Base-by-base conservation (phyloP, 139 green algal genomes). In the Trebouxia sp. region DNA sequence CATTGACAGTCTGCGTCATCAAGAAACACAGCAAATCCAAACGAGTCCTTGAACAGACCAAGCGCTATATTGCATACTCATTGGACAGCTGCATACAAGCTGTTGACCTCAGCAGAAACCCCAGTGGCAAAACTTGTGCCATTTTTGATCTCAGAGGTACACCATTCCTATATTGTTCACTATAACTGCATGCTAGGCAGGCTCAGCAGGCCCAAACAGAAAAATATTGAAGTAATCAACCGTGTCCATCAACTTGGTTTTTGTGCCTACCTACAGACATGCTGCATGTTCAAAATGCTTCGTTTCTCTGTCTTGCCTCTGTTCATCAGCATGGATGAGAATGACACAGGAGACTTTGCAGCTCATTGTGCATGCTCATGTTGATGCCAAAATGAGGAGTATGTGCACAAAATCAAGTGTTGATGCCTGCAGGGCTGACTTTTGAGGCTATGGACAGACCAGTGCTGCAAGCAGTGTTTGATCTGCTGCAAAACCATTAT, bases 61-160 rank as follows among this genome's bases (percentile, higher is more conserved):
- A 84, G 75, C 86, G 76, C 1, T 76, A 86, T 24, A 89, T 91
- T 26, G 67, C 39, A 1, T 89, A 85, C 32, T 80, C 77, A 12
- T 56, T 91, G 28, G 88, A 91, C 75, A 80, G 35, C 37, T 79
- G 83, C 26, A 77, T 77, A n/a, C 65, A 85, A 24, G 51, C 69
- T 30, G 69, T 72, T 35, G 88, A 90, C 47, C 8, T 50, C 24
- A 5, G 8, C 0, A 28, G 0, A 30, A 89, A 91, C 32, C 83
- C 81, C 1, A 30, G 69, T 6, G 62, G 86, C 28, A 80, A 82
- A 37, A 76, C 90, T 22, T 42, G 43, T 26, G 87, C 81, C 76
- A 77, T 91, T 11, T 89, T 91, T 55, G 88, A 91, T 78, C 47
- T 91, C 20, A 47, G 74, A 50, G 86, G 86, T 86, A 67, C 26